Evolutionary conservation across 75 land plant species (phyloP).

Genomic region (Picea sitchensis): DNA sequence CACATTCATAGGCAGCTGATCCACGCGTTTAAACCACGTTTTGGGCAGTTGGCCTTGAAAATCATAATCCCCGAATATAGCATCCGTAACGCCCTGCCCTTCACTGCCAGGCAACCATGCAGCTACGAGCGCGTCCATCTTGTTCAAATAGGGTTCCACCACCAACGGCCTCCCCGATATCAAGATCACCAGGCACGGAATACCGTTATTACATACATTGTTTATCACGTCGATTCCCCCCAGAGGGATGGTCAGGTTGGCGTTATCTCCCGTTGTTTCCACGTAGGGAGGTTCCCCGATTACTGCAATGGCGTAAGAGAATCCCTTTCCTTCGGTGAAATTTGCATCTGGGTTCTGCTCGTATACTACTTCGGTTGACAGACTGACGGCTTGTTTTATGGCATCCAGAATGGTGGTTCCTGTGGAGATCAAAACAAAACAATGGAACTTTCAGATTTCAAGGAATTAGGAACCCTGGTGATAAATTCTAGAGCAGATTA

Average conservation of each 20-base stretch:
- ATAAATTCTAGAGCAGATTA: too few relatives aligned
- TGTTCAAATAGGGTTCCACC: conserved; percentile 54
- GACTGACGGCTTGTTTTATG: conserved; percentile 53
- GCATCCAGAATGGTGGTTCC: conserved; percentile 82
- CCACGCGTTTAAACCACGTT: conserved; percentile 45
- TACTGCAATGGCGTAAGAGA: conserved; percentile 70
- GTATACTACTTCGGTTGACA: conserved; percentile 57
- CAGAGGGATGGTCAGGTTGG: conserved; percentile 67
- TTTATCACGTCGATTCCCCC: conserved; percentile 46
- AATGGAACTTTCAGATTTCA: too few relatives aligned
- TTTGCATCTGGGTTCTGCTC: conserved; percentile 42
- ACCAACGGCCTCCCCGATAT: conserved; percentile 88
- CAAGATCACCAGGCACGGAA: conserved; percentile 64
- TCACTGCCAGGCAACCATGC: conserved; percentile 46
- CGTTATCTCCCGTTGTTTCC: conserved; percentile 64
- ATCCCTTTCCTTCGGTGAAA: conserved; percentile 29
- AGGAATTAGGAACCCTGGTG: too few relatives aligned
- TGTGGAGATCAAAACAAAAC: conserved; percentile 11
- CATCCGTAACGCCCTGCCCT: conserved; percentile 43
- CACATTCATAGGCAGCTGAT: conserved; percentile 71
- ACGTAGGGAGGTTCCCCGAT: conserved; percentile 82
- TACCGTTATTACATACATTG: conserved; percentile 36
- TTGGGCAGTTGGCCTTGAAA: conserved; percentile 33
- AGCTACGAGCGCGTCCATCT: conserved; percentile 62
- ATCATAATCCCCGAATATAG: conserved; percentile 41